Evolutionary conservation across 495 filamentous ascomycete genomes (phyloP).

Genomic region (Hamigera avellanea): DNA sequence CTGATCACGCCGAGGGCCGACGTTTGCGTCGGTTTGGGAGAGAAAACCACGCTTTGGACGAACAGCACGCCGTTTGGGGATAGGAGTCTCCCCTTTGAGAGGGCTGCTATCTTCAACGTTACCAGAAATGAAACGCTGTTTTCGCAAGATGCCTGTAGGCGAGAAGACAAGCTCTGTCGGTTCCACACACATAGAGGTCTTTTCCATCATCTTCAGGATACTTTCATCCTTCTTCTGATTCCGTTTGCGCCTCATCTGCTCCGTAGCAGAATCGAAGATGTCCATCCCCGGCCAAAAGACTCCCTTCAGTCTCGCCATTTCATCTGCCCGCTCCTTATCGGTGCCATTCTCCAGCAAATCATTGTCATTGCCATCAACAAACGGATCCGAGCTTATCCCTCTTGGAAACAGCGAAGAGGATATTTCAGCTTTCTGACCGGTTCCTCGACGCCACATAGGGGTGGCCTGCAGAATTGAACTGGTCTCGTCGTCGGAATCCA

Average conservation of each 20-base stretch:
- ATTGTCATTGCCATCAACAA: constrained; percentile 1
- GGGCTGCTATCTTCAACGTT: constrained; percentile 41
- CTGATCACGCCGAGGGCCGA: constrained; percentile 9
- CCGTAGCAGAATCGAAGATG: constrained; percentile 73
- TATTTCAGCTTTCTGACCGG: constrained; percentile 3
- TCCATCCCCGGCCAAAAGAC: constrained; percentile 76
- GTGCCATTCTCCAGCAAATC: constrained; percentile 1
- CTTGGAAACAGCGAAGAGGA: neutral
- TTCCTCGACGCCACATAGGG: no score
- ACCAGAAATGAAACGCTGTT: constrained; percentile 44
- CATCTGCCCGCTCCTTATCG: constrained; percentile 25
- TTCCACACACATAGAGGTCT: constrained; percentile 53
- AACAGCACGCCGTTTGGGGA: constrained; percentile 21
- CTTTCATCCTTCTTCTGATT: constrained; percentile 78
- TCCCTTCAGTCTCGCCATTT: constrained; percentile 54
- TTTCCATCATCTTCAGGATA: constrained; percentile 57
- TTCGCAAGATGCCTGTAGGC: constrained; percentile 41
- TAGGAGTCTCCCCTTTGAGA: constrained; percentile 35
- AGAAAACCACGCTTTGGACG: constrained; percentile 16
- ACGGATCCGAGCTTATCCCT: constrained; percentile 2
- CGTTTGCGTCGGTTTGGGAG: constrained; percentile 20
- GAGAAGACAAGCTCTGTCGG: constrained; percentile 61
- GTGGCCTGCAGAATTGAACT: constrained; percentile 9
- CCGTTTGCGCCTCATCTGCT: constrained; percentile 63
- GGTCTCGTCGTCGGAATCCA: constrained; percentile 4